These are phyloP conservation scores for Phycomyces blakesleeanus DNA, from an alignment of 192 early-diverging fungal species.

Conservation along the genomic window DNA sequence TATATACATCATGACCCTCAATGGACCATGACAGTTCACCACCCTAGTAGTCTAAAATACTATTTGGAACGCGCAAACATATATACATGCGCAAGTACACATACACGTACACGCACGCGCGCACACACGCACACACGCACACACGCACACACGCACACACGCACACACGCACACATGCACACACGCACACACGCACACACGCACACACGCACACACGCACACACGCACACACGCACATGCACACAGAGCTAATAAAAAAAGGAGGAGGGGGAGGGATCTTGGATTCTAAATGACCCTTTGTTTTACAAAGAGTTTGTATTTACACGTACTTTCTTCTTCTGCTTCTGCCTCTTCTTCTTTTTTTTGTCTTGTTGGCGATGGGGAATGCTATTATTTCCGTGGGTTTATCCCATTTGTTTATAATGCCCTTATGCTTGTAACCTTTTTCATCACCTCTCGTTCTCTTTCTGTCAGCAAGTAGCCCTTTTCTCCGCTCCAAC, in stretches of 20 bases:
- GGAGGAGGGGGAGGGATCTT: neutral
- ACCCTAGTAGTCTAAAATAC: too few species aligned
- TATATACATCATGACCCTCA: too few species aligned
- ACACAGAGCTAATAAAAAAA: neutral
- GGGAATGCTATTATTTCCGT: neutral
- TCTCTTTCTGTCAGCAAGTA: conserved; percentile 18
- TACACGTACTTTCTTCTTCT: neutral
- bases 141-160: too few species aligned
- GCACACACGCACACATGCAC: too few species aligned
- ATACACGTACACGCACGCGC: too few species aligned
- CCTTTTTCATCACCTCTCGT: conserved; percentile 13
- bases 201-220: neutral
- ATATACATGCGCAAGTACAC: too few species aligned
- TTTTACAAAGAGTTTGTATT: neutral
- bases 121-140: too few species aligned
- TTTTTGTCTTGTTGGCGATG: neutral
- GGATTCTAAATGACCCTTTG: neutral
- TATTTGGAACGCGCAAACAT: too few species aligned
- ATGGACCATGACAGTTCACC: too few species aligned
- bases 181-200: too few species aligned
- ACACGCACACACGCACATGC: neutral
- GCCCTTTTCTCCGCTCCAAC: conserved; percentile 5
- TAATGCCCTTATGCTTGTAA: conserved; percentile 5
- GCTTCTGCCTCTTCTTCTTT: neutral
- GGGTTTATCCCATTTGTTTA: neutral